Evolutionary conservation across 2,329 filamentous ascomycete species (phyloP), one percentile per base, ranked within the genome.

Genomic region (Orbilia ellipsospora): DNA sequence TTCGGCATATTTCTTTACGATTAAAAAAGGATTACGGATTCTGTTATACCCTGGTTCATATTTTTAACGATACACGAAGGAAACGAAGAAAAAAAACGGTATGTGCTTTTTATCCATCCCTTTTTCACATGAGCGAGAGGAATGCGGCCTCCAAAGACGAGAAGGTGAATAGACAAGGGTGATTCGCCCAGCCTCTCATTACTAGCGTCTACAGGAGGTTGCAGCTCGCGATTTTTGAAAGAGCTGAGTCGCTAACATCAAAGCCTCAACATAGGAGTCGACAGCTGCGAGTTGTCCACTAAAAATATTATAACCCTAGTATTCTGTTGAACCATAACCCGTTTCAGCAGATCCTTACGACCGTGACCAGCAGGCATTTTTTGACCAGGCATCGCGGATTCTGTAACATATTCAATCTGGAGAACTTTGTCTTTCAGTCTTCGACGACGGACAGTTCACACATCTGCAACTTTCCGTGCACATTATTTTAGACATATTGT

Each of bases 11-110:
- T 28, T 59, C 28, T 67, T 62, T 55, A 74, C 64, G 70, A 74
- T 59, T 64, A 68, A 74, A 70, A 74, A 70, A 68, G 70, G 57
- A 68, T 68, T 74, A 74, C 70, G 70, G 70, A 68, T 68, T 74
- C 64, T 68, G 56, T 51, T 74, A 74, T 74, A 74, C 70, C 70
- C 70, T 74, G 64, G 70, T 54, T 68, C 64, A 74, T 64, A 48
- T 59, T 68, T 66, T 67, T 73, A 73, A 74, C 70, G 70, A 75
- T 69, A 75, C 72, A 75, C 72, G 72, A 75, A 75, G 54, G 72
- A 75, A 69, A 75, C 72, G 64, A 75, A 54, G 64, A 64, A 62
- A 68, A 54, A 10, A 72, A 45, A 73, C 61, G 44, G 72, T 69
- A 68, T 28, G 72, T 69, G 48, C 59, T 67, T 64, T 72, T 42